phyloP scores from a whole-genome alignment of 2,329 filamentous ascomycete genomes.

The Trichophyton equinum region DNA sequence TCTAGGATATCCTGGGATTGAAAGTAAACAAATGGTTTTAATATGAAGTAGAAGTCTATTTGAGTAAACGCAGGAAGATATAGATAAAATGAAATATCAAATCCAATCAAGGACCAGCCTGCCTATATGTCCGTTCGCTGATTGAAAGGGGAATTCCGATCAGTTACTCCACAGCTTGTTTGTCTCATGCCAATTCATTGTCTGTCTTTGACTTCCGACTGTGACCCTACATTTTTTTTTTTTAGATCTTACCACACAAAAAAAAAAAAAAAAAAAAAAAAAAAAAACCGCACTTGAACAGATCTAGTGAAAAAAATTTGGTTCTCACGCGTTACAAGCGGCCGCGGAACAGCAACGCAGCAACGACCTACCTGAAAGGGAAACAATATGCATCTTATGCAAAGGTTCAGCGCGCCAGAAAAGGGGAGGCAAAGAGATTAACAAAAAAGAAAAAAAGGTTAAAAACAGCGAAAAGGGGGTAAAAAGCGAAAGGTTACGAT shows the following conservation, averaged over 20 bases:
- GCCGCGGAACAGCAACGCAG: too few relatives aligned
- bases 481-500: not conserved
- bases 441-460: not conserved
- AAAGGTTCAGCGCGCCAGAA: constrained; percentile 1
- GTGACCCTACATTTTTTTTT: not conserved
- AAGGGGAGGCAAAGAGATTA: not conserved
- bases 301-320: not conserved
- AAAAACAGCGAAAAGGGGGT: not conserved
- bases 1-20: constrained; percentile 26
- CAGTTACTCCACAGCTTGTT: not conserved
- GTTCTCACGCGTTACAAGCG: not conserved
- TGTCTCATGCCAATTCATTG: not conserved
- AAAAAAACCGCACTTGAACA: not conserved
- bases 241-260: too few relatives aligned
- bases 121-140: not conserved
- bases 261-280: too few relatives aligned
- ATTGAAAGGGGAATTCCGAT: not conserved
- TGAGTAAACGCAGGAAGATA: not conserved
- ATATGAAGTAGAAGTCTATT: not conserved
- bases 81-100: not conserved
- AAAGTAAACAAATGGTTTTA: not conserved
- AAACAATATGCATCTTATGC: not conserved
- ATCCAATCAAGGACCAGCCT: not conserved
- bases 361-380: not conserved
- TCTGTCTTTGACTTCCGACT: not conserved